Percentiles rank a stretch among this genome's conserved stretches.
phyloP scores from a whole-genome alignment of 2,329 filamentous ascomycete genomes.

The Leptographium flavum region DNA sequence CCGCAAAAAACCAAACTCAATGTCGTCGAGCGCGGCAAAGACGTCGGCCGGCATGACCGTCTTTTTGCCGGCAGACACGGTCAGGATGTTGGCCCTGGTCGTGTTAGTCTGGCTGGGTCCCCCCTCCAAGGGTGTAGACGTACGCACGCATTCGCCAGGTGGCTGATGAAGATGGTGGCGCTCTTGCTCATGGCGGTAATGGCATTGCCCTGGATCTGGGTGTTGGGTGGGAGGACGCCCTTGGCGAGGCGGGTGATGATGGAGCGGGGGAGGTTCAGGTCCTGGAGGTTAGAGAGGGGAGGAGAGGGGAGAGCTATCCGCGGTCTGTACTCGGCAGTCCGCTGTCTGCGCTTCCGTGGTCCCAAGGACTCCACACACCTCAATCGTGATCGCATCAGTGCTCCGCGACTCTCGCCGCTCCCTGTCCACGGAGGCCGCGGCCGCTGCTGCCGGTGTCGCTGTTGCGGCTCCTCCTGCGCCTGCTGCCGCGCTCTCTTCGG shows the following conservation, averaged over 20 bases:
- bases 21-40: conserved; percentile 61
- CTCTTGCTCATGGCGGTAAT: conserved; percentile 67
- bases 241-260: conserved; percentile 71
- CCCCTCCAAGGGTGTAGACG: too few species aligned
- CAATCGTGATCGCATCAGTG: conserved; percentile 32
- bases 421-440: conserved; percentile 9
- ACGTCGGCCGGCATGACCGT: conserved; percentile 66
- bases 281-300: conserved; percentile 35
- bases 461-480: too few species aligned
- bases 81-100: conserved; percentile 57
- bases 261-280: conserved; percentile 64
- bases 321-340: background rate
- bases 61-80: conserved; percentile 54
- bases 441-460: background rate
- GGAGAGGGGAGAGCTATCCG: too few species aligned
- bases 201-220: conserved; percentile 72
- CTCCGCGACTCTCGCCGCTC: conserved; percentile 12
- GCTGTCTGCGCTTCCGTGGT: too few species aligned
- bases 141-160: conserved; percentile 58
- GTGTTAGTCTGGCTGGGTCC: background rate
- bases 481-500: too few species aligned
- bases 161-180: conserved; percentile 72
- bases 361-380: too few species aligned
- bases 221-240: conserved; percentile 65
- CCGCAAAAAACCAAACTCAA: conserved; percentile 61